Percentiles rank a stretch among this genome's conserved stretches.
Conservation (phyloP, 441 rosid species). For the Daphne laureola region DNA sequence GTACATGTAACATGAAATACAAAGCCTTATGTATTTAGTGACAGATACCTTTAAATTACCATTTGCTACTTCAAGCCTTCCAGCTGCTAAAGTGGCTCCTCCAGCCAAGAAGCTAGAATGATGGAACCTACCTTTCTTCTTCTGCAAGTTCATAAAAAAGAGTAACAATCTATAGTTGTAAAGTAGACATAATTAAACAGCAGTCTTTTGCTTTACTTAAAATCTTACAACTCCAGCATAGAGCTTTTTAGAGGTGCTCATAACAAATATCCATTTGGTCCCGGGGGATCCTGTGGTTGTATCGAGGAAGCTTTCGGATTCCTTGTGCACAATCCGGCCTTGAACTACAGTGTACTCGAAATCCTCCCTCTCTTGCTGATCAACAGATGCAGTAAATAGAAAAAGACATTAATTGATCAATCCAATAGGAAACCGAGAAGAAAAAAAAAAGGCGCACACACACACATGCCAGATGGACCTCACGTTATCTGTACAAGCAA, state of each 20-base stretch:
- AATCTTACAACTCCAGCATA: slow-evolving; percentile 63
- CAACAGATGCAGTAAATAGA: neutral
- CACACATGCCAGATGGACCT: slow-evolving; percentile 1
- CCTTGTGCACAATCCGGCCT: slow-evolving; percentile 64
- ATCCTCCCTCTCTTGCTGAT: slow-evolving; percentile 83
- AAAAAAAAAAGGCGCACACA: slow-evolving; percentile 6
- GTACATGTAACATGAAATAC: neutral
- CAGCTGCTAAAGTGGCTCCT: slow-evolving; percentile 86
- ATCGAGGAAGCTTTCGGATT: slow-evolving; percentile 41
- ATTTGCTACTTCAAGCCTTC: slow-evolving; percentile 57
- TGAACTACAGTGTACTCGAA: slow-evolving; percentile 51
- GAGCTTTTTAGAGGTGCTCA: slow-evolving; percentile 72
- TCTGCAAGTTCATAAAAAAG: slow-evolving; percentile 33
- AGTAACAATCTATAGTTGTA: neutral
- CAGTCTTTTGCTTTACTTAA: neutral
- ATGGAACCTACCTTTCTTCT: slow-evolving; percentile 87
- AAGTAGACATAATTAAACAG: slow-evolving; percentile 2
- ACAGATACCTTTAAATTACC: slow-evolving; percentile 67
- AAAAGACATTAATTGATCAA: slow-evolving; percentile 3
- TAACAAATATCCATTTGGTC: slow-evolving; percentile 75
- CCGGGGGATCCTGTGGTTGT: slow-evolving; percentile 38
- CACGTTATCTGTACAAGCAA: neutral
- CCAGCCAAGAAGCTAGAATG: slow-evolving; percentile 97
- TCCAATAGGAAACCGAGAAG: slow-evolving; percentile 5
- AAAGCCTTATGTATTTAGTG: neutral